These are phyloP conservation scores for Pichia paraexigua DNA, from an alignment of 805 yeast genomes.

Conservation along the genomic window DNA sequence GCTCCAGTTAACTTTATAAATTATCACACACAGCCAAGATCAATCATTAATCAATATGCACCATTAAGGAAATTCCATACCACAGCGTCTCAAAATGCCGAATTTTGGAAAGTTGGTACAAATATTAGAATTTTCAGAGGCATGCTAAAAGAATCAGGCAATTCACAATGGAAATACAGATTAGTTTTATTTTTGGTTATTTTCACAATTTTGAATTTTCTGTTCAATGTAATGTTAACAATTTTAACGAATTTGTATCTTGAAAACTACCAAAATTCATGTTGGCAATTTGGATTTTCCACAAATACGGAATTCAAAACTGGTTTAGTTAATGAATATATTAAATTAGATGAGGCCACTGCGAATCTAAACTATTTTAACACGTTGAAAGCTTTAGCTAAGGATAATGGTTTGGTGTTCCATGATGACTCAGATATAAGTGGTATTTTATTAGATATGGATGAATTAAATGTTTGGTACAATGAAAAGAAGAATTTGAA, in stretches of 20 bases:
- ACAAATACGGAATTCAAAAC: slow-evolving; percentile 26
- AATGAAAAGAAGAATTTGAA: slow-evolving; percentile 25
- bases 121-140: slow-evolving; percentile 20
- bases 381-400: slow-evolving; percentile 26
- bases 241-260: slow-evolving; percentile 26
- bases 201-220: slow-evolving; percentile 33
- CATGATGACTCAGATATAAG: slow-evolving; percentile 13
- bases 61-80: slow-evolving; percentile 2
- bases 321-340: slow-evolving; percentile 33
- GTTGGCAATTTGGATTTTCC: slow-evolving; percentile 24
- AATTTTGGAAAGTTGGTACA: slow-evolving; percentile 28
- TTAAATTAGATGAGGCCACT: slow-evolving; percentile 23
- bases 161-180: slow-evolving; percentile 37
- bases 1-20: background rate
- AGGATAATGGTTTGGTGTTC: slow-evolving; percentile 19
- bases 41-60: background rate
- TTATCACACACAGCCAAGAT: background rate
- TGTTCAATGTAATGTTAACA: slow-evolving; percentile 29
- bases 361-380: slow-evolving; percentile 30
- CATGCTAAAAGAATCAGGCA: slow-evolving; percentile 28
- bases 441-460: slow-evolving; percentile 14
- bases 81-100: slow-evolving; percentile 13
- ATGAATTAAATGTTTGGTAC: slow-evolving; percentile 21
- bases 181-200: slow-evolving; percentile 35
- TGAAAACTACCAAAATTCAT: slow-evolving; percentile 20